These are phyloP conservation scores for Neonectria neomacrospora DNA, from an alignment of 2,329 filamentous ascomycete genomes.

Conservation along the genomic window DNA sequence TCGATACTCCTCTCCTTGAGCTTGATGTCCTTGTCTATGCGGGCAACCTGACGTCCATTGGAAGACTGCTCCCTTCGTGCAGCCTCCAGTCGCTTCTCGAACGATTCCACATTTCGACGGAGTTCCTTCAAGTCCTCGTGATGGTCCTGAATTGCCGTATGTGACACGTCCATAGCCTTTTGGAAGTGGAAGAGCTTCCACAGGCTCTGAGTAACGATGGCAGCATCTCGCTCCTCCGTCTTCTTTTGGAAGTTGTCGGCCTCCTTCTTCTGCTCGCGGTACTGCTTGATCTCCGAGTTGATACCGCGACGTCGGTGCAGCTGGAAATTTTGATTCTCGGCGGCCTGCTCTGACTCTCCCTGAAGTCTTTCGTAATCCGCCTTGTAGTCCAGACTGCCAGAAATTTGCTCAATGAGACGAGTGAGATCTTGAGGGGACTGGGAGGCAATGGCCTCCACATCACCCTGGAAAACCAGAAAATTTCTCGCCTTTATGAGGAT, in stretches of 20 bases:
- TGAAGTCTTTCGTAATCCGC: conserved; percentile 93
- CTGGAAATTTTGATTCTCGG: conserved; percentile 89
- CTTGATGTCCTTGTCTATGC: conserved; percentile 87
- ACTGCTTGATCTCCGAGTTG: conserved; percentile 97
- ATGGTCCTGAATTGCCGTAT: conserved; percentile 88
- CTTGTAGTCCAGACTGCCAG: conserved; percentile 94
- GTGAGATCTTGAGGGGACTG: conserved; percentile 96
- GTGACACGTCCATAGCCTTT: conserved; percentile 90
- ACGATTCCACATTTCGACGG: conserved; percentile 86
- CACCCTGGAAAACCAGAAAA: conserved; percentile 97
- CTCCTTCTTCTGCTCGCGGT: conserved; percentile 95
- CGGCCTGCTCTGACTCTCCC: conserved; percentile 83
- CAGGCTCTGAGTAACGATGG: conserved; percentile 90
- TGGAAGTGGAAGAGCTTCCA: conserved; percentile 99
- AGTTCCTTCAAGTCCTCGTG: conserved; percentile 96
- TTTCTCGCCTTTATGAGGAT: conserved; percentile 98
- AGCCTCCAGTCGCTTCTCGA: conserved; percentile 80
- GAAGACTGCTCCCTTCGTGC: conserved; percentile 86
- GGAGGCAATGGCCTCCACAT: conserved; percentile 95
- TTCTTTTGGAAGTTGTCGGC: conserved; percentile 94
- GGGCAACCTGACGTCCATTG: conserved; percentile 79
- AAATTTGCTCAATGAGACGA: conserved; percentile 95
- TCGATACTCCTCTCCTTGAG: conserved; percentile 88
- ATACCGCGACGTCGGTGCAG: conserved; percentile 91
- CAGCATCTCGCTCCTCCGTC: conserved; percentile 88